These are phyloP conservation scores for Corymbia calophylla DNA, from an alignment of 441 rosid species.

Conservation along the genomic window DNA sequence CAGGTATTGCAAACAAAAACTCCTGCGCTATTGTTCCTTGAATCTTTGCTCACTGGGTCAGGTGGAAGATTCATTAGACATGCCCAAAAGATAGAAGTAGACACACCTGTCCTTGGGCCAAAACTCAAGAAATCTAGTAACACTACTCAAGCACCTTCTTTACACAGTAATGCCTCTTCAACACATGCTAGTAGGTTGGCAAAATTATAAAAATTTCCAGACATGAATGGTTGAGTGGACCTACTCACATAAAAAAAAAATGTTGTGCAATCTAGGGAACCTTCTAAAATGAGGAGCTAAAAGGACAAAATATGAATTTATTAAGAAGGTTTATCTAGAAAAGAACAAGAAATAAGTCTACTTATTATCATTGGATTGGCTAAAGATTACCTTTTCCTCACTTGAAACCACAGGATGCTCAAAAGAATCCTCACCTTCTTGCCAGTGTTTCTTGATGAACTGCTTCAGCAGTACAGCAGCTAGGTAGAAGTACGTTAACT, in stretches of 20 bases:
- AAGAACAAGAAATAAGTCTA: neutral
- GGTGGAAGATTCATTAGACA: neutral
- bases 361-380: neutral
- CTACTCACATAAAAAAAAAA: neutral
- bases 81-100: neutral
- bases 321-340: neutral
- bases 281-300: neutral
- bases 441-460: constrained; percentile 89
- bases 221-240: neutral
- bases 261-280: neutral
- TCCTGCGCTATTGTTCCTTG: neutral
- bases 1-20: neutral
- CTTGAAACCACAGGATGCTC: constrained; percentile 66
- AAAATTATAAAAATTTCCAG: neutral
- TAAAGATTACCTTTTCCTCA: constrained; percentile 63
- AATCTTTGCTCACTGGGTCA: neutral
- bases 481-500: constrained; percentile 63
- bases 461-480: constrained; percentile 92
- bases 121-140: neutral
- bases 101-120: neutral
- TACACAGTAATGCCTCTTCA: neutral
- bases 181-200: neutral
- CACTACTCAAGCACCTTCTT: neutral
- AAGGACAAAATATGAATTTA: neutral
- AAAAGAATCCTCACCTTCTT: constrained; percentile 75